phyloP scores from a whole-genome alignment of 1,284 basidiomycete species.

The Golubevia pallescens region DNA sequence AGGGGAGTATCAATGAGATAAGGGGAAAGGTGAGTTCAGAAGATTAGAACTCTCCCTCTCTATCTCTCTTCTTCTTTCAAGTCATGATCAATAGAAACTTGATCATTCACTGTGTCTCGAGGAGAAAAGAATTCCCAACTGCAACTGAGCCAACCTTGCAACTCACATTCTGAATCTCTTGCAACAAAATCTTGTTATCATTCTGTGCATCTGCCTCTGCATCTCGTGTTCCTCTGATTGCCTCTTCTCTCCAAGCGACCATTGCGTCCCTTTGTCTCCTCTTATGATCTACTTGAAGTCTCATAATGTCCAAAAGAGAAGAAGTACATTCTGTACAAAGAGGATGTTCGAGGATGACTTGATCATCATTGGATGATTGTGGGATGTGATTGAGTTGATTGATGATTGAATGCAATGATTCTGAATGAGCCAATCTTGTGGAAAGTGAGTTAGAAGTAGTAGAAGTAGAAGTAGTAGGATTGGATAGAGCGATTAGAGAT shows the following conservation, averaged over 20 bases:
- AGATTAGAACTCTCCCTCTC: no score
- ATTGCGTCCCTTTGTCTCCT: conserved; percentile 42
- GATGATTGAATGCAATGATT: conserved; percentile 2
- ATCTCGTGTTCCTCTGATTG: conserved; percentile 17
- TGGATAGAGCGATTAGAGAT: conserved; percentile 8
- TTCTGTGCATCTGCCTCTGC: conserved; percentile 22
- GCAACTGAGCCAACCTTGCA: no score
- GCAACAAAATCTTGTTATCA: no score
- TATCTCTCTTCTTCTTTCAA: no score
- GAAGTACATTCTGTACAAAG: conserved; percentile 49
- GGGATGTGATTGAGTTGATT: conserved; percentile 5
- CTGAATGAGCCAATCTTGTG: conserved; percentile 5
- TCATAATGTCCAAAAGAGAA: conserved; percentile 38
- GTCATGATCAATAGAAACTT: no score
- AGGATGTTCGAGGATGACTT: conserved; percentile 36
- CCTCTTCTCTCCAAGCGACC: conserved; percentile 10
- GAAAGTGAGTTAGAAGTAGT: conserved; percentile 4
- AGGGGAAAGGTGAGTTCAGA: no score
- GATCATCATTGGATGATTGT: background rate
- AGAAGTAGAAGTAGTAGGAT: background rate
- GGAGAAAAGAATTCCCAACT: no score
- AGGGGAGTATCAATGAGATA: no score
- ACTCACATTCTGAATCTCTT: no score
- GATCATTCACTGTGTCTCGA: no score
- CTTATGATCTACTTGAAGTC: conserved; percentile 26